Conservation (phyloP, 1,284 basidiomycete species). For the Sphaerobolus stellatus region DNA sequence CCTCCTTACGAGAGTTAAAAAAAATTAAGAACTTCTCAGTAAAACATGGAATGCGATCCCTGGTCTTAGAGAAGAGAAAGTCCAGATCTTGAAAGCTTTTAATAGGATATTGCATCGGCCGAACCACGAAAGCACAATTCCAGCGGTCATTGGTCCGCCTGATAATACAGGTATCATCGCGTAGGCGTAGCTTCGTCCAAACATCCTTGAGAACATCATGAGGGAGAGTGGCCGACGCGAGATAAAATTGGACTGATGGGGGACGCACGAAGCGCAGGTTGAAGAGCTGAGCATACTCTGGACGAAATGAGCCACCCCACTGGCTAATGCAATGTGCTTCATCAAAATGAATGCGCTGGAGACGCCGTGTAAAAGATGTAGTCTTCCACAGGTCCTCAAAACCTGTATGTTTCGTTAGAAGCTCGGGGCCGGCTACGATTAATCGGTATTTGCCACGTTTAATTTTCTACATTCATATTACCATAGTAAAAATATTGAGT, state of each 20-base stretch:
- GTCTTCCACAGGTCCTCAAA: slow-evolving; percentile 30
- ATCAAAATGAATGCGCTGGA: slow-evolving; percentile 35
- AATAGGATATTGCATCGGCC: not conserved
- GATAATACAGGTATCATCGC: not conserved
- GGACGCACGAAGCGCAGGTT: slow-evolving; percentile 28
- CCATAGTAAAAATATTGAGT: not conserved
- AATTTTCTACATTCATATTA: slow-evolving; percentile 26
- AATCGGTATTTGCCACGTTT: slow-evolving; percentile 26
- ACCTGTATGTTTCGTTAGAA: slow-evolving; percentile 23
- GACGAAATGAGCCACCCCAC: slow-evolving; percentile 34
- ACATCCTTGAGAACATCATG: slow-evolving; percentile 24
- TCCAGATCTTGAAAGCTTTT: not conserved
- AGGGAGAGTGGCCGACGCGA: slow-evolving; percentile 38
- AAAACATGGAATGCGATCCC: not conserved
- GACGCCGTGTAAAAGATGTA: slow-evolving; percentile 19
- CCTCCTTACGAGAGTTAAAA: not conserved
- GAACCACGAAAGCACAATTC: not conserved
- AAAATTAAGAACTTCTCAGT: not conserved
- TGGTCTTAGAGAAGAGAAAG: not conserved
- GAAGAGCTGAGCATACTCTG: slow-evolving; percentile 30
- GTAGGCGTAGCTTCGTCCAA: not conserved
- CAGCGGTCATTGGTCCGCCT: not conserved
- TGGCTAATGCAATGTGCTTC: slow-evolving; percentile 38
- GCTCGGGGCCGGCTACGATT: slow-evolving; percentile 34
- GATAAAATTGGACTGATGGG: slow-evolving; percentile 26